Conservation (phyloP, 169 alveolate genomes). For the Prorocentrum cordatum region DNA sequence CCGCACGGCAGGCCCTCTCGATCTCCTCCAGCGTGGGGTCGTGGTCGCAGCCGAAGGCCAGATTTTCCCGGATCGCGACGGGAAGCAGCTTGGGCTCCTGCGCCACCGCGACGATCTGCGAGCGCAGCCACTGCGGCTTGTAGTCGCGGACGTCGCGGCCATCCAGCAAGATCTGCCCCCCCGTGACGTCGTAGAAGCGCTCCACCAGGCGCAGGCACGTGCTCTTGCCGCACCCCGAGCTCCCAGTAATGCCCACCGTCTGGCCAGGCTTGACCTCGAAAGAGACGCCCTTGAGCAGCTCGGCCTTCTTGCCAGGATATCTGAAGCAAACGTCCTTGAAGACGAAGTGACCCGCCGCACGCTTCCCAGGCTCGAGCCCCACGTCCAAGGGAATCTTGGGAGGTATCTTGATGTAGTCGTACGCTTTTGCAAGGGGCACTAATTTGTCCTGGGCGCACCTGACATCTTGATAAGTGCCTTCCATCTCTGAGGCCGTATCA, state of each 20-base stretch:
- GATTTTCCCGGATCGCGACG: constrained; percentile 21
- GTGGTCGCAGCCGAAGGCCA: not conserved
- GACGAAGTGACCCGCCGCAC: too few relatives aligned
- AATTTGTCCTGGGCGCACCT: too few relatives aligned
- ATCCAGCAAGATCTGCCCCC: not conserved
- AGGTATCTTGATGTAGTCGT: too few relatives aligned
- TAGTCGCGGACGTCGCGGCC: not conserved
- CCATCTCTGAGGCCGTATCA: too few relatives aligned
- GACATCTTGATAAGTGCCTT: too few relatives aligned
- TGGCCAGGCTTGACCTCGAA: constrained; percentile 75
- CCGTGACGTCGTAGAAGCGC: not conserved
- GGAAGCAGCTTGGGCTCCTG: constrained; percentile 68
- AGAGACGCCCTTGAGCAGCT: not conserved
- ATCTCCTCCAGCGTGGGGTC: not conserved
- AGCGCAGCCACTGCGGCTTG: not conserved
- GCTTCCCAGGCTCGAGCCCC: too few relatives aligned
- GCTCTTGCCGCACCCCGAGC: constrained; percentile 84
- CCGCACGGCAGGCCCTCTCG: too few relatives aligned
- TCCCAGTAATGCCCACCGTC: constrained; percentile 82
- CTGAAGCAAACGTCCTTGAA: too few relatives aligned
- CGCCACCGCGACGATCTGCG: constrained; percentile 32
- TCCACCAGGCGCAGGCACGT: constrained; percentile 78
- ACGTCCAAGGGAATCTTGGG: too few relatives aligned
- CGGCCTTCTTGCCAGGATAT: too few relatives aligned
- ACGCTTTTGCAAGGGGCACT: too few relatives aligned